Evolutionary conservation across 305 asterid genomes (phyloP), one percentile per base, ranked within the genome.

Genomic region (Andrographis paniculata): DNA sequence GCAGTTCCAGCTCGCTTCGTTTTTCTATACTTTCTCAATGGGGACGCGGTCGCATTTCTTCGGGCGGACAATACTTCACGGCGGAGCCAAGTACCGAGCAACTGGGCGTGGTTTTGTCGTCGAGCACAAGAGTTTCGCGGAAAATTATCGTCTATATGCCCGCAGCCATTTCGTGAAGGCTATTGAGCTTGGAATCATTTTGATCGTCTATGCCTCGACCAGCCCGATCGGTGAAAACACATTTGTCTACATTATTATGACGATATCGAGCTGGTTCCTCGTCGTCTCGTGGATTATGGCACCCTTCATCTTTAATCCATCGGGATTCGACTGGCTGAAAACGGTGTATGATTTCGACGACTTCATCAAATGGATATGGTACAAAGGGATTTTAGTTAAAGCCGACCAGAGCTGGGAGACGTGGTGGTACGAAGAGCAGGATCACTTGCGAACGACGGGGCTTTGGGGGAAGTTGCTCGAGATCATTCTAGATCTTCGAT

Each of bases 341-440:
- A 89, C 94, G 4, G 98, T 89, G 23, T 89, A 85, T 15, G 98
- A 89, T 59, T 85, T 86, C 23, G 92, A 74, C 21, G 96, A 78
- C 46, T 89, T 85, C 45, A 64, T 89, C 56, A 75, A 55, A 48
- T 89, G 98, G 98, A 49, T 89, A 53, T 80, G 93, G 94, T 89
- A 66, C 60, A 78, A 64, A 28, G 98, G 96, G 27, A 79, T 83
- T 64, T 62, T 89, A 20, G 78, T 71, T 42, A 89, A 73, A 75
- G 78, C 94, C 4, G 98, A 89, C 38, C 84, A 67, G 53, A 80
- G 96, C 66, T 89, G 98, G 98, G 98, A 89, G 60, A 78, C 86
- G 14, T 89, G 98, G 98, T 89, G 98, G 96, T 80, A 89, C 1
- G 96, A 89, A 62, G 96, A 89, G 48, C 95, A 89, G 64, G 95